Evolutionary conservation across 805 yeast species (phyloP).

Genomic region (Ogataea haglerorum): DNA sequence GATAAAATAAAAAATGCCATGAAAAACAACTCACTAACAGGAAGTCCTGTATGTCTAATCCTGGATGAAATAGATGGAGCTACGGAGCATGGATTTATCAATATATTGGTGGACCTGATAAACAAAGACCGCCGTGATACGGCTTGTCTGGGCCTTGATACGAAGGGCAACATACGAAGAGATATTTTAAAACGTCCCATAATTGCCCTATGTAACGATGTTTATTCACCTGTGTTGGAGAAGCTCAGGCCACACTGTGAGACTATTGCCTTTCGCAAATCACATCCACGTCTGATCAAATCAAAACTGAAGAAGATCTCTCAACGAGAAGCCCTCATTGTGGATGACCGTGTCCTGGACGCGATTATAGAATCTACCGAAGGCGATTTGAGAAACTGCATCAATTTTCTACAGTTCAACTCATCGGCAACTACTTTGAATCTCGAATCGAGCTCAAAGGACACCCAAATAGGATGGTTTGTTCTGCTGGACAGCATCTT

Average conservation of each 20-base stretch:
- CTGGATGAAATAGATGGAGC: conserved; percentile 91
- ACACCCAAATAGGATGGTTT: conserved; percentile 65
- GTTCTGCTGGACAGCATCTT: conserved; percentile 60
- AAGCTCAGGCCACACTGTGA: conserved; percentile 72
- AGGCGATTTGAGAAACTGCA: conserved; percentile 81
- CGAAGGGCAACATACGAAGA: conserved; percentile 23
- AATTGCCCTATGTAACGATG: conserved; percentile 87
- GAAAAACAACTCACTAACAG: conserved; percentile 61
- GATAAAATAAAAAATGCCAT: conserved; percentile 61
- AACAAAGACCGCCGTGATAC: conserved; percentile 56
- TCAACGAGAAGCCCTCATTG: conserved; percentile 46
- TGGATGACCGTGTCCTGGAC: conserved; percentile 50
- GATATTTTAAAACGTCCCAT: conserved; percentile 71
- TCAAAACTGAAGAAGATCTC: conserved; percentile 52
- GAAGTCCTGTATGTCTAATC: conserved; percentile 75
- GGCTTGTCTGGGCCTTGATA: conserved; percentile 26
- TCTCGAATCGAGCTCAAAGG: conserved; percentile 43
- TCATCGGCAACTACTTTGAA: conserved; percentile 4
- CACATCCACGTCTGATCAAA: conserved; percentile 45
- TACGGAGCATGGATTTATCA: conserved; percentile 61
- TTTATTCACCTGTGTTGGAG: conserved; percentile 72
- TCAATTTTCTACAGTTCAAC: conserved; percentile 77
- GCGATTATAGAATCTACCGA: conserved; percentile 69
- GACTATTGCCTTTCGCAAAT: conserved; percentile 59
- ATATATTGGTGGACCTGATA: conserved; percentile 53